Evolutionary conservation across 495 filamentous ascomycete genomes (phyloP).

Genomic region (Aspergillus hancockii): DNA sequence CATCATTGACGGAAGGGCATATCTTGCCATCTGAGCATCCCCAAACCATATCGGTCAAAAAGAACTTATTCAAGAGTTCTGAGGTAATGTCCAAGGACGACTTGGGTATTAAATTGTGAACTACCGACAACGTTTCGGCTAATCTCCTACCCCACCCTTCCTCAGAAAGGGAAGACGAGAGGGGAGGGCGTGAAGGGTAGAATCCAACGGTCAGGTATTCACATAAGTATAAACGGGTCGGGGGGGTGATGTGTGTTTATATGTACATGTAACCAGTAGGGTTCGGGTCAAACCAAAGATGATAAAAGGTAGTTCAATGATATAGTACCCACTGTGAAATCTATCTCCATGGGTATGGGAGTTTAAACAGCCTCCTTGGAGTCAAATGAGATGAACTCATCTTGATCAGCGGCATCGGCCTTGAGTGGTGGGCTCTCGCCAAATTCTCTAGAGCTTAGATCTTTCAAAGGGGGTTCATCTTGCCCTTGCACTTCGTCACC

Average conservation of each 20-base stretch:
- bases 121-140: not conserved
- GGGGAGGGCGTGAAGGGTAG: not conserved
- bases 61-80: slow-evolving; percentile 81
- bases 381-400: not conserved
- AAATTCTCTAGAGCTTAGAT: not conserved
- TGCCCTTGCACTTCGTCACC: slow-evolving; percentile 45
- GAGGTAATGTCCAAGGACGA: slow-evolving; percentile 49
- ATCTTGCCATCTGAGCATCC: slow-evolving; percentile 71
- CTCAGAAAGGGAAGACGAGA: not conserved
- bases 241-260: not conserved
- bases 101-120: slow-evolving; percentile 29
- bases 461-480: slow-evolving; percentile 8
- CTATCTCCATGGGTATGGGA: not conserved
- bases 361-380: not conserved
- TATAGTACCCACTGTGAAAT: not conserved
- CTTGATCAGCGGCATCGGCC: not conserved
- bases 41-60: slow-evolving; percentile 64
- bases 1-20: slow-evolving; percentile 71
- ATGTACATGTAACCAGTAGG: not conserved
- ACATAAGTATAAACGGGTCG: not conserved
- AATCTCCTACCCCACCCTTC: too few species aligned
- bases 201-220: not conserved
- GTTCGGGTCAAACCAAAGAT: not conserved
- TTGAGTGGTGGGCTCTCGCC: not conserved
- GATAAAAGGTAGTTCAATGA: not conserved